phyloP scores from a whole-genome alignment of 345 rosid species.

The Kandelia obovata region DNA sequence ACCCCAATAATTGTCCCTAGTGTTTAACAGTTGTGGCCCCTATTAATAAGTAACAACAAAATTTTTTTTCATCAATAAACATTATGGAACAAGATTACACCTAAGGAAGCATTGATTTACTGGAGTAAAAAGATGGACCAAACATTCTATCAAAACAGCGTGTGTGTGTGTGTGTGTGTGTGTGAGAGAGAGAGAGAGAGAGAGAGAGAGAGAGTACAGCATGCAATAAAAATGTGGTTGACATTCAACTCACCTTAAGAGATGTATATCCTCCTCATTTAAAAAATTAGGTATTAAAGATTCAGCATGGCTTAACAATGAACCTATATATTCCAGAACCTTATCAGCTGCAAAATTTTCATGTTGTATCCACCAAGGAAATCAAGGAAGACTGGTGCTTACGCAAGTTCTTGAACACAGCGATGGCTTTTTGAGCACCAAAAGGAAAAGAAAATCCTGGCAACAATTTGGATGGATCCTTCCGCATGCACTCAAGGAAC shows the following conservation, averaged over 20 bases:
- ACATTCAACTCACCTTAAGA: conserved; percentile 38
- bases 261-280: conserved; percentile 67
- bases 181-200: too few species aligned
- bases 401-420: conserved; percentile 70
- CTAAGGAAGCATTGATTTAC: too few species aligned
- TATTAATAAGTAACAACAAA: too few species aligned
- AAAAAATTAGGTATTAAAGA: conserved; percentile 66
- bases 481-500: conserved; percentile 62
- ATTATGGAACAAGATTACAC: too few species aligned
- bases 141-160: too few species aligned
- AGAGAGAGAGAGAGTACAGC: too few species aligned
- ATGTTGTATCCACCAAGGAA: conserved; percentile 6
- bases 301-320: conserved; percentile 82
- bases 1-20: too few species aligned
- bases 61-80: neutral
- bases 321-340: conserved; percentile 54
- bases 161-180: too few species aligned
- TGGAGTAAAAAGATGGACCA: too few species aligned
- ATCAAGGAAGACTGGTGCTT: conserved; percentile 29
- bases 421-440: conserved; percentile 49
- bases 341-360: conserved; percentile 18
- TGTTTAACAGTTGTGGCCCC: neutral
- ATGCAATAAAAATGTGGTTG: too few species aligned
- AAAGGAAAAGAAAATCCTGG: conserved; percentile 54
- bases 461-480: conserved; percentile 56